Conservation (phyloP, 768 basidiomycete species). For the Calvatia gigantea region DNA sequence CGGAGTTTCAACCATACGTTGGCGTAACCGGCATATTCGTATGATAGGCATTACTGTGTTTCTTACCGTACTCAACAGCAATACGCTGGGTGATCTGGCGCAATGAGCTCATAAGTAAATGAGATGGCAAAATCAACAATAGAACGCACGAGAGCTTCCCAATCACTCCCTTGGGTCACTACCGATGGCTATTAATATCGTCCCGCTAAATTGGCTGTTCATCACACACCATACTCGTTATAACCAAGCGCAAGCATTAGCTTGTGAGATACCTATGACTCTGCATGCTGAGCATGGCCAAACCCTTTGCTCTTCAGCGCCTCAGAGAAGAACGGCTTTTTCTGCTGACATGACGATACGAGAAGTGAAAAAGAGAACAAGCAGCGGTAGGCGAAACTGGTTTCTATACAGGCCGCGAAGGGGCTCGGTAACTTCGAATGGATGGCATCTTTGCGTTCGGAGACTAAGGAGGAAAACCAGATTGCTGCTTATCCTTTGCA, state of each 20-base stretch:
- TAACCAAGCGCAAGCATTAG: constrained; percentile 48
- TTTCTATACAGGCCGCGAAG: too few species aligned
- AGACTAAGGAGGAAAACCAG: too few species aligned
- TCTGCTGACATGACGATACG: constrained; percentile 55
- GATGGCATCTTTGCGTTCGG: too few species aligned
- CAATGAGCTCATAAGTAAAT: not conserved
- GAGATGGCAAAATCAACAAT: not conserved
- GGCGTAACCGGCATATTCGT: constrained; percentile 34
- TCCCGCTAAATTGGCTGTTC: not conserved
- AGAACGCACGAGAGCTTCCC: constrained; percentile 16
- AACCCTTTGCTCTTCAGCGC: constrained; percentile 51
- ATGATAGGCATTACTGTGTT: constrained; percentile 49
- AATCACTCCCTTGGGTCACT: constrained; percentile 30
- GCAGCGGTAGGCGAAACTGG: constrained; percentile 49
- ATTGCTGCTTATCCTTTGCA: too few species aligned
- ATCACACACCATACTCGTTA: constrained; percentile 35
- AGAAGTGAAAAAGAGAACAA: constrained; percentile 59
- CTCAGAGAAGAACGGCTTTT: constrained; percentile 62
- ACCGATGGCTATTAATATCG: not conserved
- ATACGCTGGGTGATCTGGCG: constrained; percentile 25
- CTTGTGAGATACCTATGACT: constrained; percentile 49
- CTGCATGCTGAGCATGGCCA: constrained; percentile 42
- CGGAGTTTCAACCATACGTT: constrained; percentile 26
- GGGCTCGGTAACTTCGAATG: too few species aligned
- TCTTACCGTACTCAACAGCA: constrained; percentile 27